These are phyloP conservation scores for Lophiotrema nucula DNA, from an alignment of 495 filamentous ascomycete species.

Conservation along the genomic window DNA sequence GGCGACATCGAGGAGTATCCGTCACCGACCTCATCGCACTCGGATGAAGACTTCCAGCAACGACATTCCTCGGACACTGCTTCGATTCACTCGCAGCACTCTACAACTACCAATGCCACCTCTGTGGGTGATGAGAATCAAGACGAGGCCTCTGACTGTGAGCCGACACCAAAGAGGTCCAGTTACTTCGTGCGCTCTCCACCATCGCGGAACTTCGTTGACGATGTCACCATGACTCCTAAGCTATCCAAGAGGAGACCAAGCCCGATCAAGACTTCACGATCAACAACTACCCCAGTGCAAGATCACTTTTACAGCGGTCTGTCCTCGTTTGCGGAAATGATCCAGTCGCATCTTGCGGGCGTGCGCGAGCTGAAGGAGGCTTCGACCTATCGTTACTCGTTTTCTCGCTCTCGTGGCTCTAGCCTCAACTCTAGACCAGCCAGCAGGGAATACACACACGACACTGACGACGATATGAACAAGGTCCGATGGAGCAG, in stretches of 20 bases:
- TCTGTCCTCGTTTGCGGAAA: slow-evolving; percentile 3
- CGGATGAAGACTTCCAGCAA: slow-evolving; percentile 4
- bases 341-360: slow-evolving; percentile 19
- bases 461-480: neutral
- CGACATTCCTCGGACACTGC: slow-evolving; percentile 11
- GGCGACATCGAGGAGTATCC: slow-evolving; percentile 14
- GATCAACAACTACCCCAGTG: neutral
- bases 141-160: slow-evolving; percentile 9
- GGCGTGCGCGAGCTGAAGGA: slow-evolving; percentile 15
- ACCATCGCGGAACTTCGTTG: slow-evolving; percentile 4
- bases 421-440: slow-evolving; percentile 8
- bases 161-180: neutral
- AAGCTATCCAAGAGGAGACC: slow-evolving; percentile 4
- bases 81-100: slow-evolving; percentile 19
- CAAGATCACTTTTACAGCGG: slow-evolving; percentile 8
- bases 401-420: slow-evolving; percentile 5
- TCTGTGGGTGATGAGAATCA: slow-evolving; percentile 13
- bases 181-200: slow-evolving; percentile 2
- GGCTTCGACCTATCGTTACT: neutral
- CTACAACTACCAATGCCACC: slow-evolving; percentile 13
- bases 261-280: slow-evolving; percentile 1
- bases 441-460: slow-evolving; percentile 11
- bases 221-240: neutral
- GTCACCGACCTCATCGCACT: slow-evolving; percentile 15
- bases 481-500: slow-evolving; percentile 3